Base-by-base conservation (phyloP, 2,329 filamentous ascomycete species). In the Colletotrichum siamense region DNA sequence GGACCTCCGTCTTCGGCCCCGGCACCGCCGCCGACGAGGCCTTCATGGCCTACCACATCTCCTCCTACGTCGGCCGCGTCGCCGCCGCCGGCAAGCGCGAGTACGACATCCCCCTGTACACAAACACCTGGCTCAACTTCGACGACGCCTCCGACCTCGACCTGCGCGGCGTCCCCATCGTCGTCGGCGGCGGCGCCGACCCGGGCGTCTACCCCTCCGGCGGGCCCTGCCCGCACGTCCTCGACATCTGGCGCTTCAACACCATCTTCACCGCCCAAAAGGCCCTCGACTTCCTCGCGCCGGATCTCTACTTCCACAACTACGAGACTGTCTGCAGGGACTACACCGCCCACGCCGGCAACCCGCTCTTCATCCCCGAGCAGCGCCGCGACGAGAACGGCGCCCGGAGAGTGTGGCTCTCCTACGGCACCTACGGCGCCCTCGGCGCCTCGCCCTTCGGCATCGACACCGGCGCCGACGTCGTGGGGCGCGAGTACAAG, bases 351-450 rank as follows among this genome's bases (percentile, higher is more conserved):
- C 81, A 84, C 6, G 44, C 4, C 5, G 80, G 81, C 13, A 86
- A 89, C 77, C 84, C 87, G 0, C 82, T 90, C 0, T 89, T 90
- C 77, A 89, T 90, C 49, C 89, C 89, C 0, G 89, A 90, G 81
- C 89, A 90, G 78, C 82, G 88, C 7, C 83, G 89, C 15, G 88
- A 90, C 69, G 87, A 88, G 44, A 82, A 85, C 32, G 87, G 87
- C 8, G 83, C 86, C 0, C 80, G 86, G 8, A 77, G 87, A 3
- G 79, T 88, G 1, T 89, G 86, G 86, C 67, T 83, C 0, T 84
- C 88, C 0, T 86, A 85, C 24, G 87, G 85, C 3, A 84, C 85
- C 0, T 85, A 87, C 67, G 81, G 81, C 15, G 83, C 83, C 4
- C 78, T 88, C 0, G 87, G 87, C 1, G 79, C 82, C 0, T 81